Evolutionary conservation across 768 basidiomycete genomes (phyloP).

Genomic region (Mycena belliarum): DNA sequence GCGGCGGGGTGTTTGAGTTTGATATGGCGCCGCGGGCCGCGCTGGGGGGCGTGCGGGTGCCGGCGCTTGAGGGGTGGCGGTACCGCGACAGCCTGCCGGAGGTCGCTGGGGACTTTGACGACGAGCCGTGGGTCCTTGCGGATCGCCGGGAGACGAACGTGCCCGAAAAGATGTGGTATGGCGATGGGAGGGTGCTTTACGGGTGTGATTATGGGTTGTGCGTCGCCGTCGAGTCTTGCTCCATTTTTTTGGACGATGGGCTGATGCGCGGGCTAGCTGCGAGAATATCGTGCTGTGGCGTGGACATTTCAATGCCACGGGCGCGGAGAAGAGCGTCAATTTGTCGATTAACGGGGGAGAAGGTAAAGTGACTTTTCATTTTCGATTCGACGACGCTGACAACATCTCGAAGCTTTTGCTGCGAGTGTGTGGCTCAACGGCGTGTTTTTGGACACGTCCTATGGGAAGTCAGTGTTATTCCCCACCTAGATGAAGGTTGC

Average conservation of each 20-base stretch:
- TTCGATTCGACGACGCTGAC: background rate
- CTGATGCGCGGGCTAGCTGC: constrained; percentile 49
- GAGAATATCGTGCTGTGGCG: constrained; percentile 83
- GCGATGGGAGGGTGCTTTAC: constrained; percentile 75
- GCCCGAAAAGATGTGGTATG: constrained; percentile 67
- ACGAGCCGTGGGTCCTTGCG: constrained; percentile 63
- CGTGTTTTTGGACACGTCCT: constrained; percentile 70
- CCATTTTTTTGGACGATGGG: background rate
- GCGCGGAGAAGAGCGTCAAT: constrained; percentile 63
- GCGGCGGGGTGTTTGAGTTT: constrained; percentile 41
- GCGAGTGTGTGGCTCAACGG: constrained; percentile 82
- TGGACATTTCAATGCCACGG: constrained; percentile 72
- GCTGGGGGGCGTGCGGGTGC: constrained; percentile 38
- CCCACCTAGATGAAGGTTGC: background rate
- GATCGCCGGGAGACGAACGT: constrained; percentile 73
- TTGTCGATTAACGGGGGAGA: constrained; percentile 80
- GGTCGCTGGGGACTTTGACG: constrained; percentile 45
- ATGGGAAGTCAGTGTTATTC: constrained; percentile 60
- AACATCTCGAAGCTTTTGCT: constrained; percentile 58
- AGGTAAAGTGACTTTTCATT: constrained; percentile 40
- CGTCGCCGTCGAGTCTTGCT: constrained; percentile 26
- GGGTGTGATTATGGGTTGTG: constrained; percentile 89
- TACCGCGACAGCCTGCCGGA: constrained; percentile 79
- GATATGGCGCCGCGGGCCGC: constrained; percentile 35
- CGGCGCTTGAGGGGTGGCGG: constrained; percentile 64